Evolutionary conservation across 495 filamentous ascomycete species (phyloP).

Genomic region (Talaromyces nanjingensis): DNA sequence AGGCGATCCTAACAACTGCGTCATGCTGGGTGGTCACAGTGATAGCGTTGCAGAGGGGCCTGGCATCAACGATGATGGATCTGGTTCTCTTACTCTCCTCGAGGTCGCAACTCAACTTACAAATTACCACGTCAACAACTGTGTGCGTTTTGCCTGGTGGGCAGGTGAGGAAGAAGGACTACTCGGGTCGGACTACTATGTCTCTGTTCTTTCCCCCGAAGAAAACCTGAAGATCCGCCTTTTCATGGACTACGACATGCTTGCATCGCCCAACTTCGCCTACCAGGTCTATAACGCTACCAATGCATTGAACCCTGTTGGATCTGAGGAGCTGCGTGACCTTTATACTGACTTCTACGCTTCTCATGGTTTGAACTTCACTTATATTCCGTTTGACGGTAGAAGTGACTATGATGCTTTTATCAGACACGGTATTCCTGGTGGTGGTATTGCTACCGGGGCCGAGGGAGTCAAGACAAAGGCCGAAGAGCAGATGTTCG

Average conservation of each 20-base stretch:
- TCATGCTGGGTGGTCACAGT: constrained; percentile 57
- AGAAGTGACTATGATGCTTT: constrained; percentile 64
- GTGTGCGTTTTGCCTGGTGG: constrained; percentile 65
- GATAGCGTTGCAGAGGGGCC: constrained; percentile 56
- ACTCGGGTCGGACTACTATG: constrained; percentile 53
- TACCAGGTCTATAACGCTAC: constrained; percentile 61
- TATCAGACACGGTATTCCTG: constrained; percentile 52
- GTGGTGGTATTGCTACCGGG: constrained; percentile 62
- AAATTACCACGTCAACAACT: constrained; percentile 52
- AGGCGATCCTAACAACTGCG: constrained; percentile 54
- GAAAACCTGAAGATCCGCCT: constrained; percentile 51
- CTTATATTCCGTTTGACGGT: constrained; percentile 53
- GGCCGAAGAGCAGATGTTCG: constrained; percentile 47
- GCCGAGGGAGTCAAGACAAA: constrained; percentile 60
- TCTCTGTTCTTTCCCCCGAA: constrained; percentile 38
- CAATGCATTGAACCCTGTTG: constrained; percentile 52
- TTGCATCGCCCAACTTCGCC: constrained; percentile 60
- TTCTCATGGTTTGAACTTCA: constrained; percentile 30
- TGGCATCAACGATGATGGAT: constrained; percentile 65
- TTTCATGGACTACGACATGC: constrained; percentile 74
- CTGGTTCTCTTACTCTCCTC: constrained; percentile 55
- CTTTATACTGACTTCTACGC: constrained; percentile 55
- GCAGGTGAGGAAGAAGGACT: constrained; percentile 58
- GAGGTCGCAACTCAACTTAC: constrained; percentile 53
- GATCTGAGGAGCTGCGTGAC: constrained; percentile 54